These are phyloP conservation scores for Polygonum maritimum DNA, from an alignment of 148 eudicot species.

Conservation along the genomic window DNA sequence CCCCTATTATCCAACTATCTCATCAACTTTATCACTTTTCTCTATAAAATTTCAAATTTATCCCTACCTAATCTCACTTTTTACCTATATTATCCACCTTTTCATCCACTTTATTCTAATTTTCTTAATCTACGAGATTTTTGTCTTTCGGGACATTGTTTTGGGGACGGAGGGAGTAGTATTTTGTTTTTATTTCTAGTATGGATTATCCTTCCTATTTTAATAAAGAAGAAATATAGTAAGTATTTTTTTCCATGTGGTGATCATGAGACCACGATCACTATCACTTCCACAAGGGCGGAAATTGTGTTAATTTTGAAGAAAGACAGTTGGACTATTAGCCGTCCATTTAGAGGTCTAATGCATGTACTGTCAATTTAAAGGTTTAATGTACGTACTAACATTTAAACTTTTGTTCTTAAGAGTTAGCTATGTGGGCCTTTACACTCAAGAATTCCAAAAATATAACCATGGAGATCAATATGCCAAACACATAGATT, in stretches of 20 bases:
- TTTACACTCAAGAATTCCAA: neutral
- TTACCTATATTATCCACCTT: too few species aligned
- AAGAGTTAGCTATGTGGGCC: neutral
- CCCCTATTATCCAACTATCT: too few species aligned
- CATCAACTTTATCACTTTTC: too few species aligned
- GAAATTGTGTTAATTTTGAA: neutral
- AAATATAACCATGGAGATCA: too few species aligned
- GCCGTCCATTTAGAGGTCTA: neutral
- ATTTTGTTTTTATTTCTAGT: neutral
- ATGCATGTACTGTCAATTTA: neutral
- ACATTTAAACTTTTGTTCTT: neutral
- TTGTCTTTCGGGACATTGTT: too few species aligned
- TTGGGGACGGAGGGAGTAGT: too few species aligned
- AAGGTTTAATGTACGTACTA: neutral
- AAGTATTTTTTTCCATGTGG: neutral
- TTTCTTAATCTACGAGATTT: too few species aligned
- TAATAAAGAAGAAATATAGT: neutral
- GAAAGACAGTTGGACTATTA: neutral
- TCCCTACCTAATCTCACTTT: too few species aligned
- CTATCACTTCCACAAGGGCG: neutral
- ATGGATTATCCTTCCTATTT: neutral
- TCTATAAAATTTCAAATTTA: too few species aligned
- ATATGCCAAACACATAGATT: too few species aligned
- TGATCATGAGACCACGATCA: neutral
- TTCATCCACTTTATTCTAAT: too few species aligned